phyloP scores from a whole-genome alignment of 1,284 basidiomycete species.

The Ustilago nuda region DNA sequence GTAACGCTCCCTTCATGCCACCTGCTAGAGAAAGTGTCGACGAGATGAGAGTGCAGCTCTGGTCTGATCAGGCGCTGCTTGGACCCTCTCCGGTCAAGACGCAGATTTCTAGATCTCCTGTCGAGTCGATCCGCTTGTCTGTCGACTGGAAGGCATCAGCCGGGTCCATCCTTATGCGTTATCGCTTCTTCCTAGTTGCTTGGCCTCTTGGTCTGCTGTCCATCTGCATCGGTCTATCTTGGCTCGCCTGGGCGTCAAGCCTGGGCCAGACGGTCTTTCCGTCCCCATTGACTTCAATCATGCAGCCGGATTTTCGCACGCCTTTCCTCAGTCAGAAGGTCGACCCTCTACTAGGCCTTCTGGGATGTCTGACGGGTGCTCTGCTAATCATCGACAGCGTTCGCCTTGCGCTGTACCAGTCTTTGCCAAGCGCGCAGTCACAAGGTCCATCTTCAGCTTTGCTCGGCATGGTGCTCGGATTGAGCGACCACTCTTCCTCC shows the following conservation, averaged over 20 bases:
- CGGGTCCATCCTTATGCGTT: conserved; percentile 59
- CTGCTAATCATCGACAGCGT: conserved; percentile 25
- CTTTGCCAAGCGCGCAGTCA: conserved; percentile 9
- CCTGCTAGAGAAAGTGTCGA: conserved; percentile 35
- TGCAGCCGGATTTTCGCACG: conserved; percentile 26
- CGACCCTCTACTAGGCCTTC: conserved; percentile 27
- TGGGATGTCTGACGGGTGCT: conserved; percentile 12
- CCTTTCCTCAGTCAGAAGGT: conserved; percentile 17
- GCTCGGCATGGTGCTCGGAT: conserved; percentile 43
- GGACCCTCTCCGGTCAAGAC: conserved; percentile 5
- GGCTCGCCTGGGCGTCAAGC: conserved; percentile 32
- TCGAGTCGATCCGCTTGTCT: conserved; percentile 40
- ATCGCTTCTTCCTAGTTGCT: conserved; percentile 53
- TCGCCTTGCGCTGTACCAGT: conserved; percentile 24
- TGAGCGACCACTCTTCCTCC: conserved; percentile 26
- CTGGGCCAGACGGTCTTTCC: conserved; percentile 17
- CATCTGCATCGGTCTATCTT: conserved; percentile 33
- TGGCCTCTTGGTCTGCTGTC: conserved; percentile 57
- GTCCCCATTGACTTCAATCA: conserved; percentile 27
- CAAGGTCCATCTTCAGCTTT: conserved; percentile 30
- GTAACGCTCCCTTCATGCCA: conserved; percentile 63
- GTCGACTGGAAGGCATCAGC: conserved; percentile 59
- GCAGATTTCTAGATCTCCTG: conserved; percentile 29
- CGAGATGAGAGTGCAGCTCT: conserved; percentile 50
- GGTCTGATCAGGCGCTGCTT: conserved; percentile 47